Base-by-base conservation (phyloP, 306 rosid species). In the Aeschynomene evenia region DNA sequence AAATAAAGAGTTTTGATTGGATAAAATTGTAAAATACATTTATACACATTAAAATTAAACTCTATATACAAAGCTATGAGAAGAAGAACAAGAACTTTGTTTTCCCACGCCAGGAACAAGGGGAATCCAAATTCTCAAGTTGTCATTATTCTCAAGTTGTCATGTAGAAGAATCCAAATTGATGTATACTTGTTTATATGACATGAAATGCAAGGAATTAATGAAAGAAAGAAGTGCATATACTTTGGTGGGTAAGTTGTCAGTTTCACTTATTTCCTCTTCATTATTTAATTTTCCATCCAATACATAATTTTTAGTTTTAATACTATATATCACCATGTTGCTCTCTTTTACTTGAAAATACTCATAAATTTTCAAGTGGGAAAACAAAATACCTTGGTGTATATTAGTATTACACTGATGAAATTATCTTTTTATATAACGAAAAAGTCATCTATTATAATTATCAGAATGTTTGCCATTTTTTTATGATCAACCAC, bases 401-500 rank as follows among this genome's bases (percentile, higher is more conserved):
- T 11, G 56, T 37, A 16, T 24, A 16, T 13, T 13, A 13, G 45
- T 24, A 16, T 13, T 13, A 13, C 33, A 14, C 9, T 23, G 9
- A 0, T 18, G 20, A 29, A 2, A 31, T 56, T 16, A 34, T 33
- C 58, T 66, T 36, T 59, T 14, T 19, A 3, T 16, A 69, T 33
- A 7, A 4, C 46, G 37, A 24, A 39, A 6, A 49, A 29, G 6
- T 36, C 6, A 49, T 75, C 66, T 18, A 24, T 45, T 29, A 45
- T 49, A 64, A 48, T 70, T 19, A 63, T 26, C 39, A 80, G 71
- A 80, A 65, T 75, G 81, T 67, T 48, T 53, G 14, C 70, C 70
- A 23, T 23, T 58, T 67, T 39, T 28, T 21, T 33, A 66, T 37
- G 51, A 72, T 19, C n/a, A 8, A 19, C 46, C 80, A 73, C 83